These are phyloP conservation scores for Fusarium nematophilum DNA, from an alignment of 2,329 filamentous ascomycete genomes.

Conservation along the genomic window DNA sequence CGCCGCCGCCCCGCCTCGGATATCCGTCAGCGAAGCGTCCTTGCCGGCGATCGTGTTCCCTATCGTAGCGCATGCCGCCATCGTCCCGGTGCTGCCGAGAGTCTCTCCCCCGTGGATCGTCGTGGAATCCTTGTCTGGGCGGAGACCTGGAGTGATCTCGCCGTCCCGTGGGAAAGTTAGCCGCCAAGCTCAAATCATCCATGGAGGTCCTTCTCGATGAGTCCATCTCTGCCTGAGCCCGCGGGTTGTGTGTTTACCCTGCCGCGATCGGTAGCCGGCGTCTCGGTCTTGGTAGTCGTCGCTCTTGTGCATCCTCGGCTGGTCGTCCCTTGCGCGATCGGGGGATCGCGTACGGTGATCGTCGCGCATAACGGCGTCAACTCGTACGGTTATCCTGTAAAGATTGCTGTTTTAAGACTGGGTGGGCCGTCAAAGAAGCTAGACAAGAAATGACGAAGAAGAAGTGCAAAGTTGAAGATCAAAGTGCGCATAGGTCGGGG, in stretches of 20 bases:
- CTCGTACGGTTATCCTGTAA: slow-evolving; percentile 16
- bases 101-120: slow-evolving; percentile 48
- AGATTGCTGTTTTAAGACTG: neutral
- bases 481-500: too few relatives aligned
- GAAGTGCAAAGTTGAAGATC: slow-evolving; percentile 2
- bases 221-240: slow-evolving; percentile 41
- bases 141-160: slow-evolving; percentile 59
- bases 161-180: slow-evolving; percentile 60
- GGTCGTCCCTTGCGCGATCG: slow-evolving; percentile 44
- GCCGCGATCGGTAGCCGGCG: slow-evolving; percentile 60
- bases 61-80: slow-evolving; percentile 33
- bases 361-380: slow-evolving; percentile 56
- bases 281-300: slow-evolving; percentile 45
- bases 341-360: slow-evolving; percentile 50
- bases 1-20: slow-evolving; percentile 36
- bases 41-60: slow-evolving; percentile 39
- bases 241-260: slow-evolving; percentile 60
- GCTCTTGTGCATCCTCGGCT: slow-evolving; percentile 40
- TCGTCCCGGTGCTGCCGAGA: slow-evolving; percentile 41
- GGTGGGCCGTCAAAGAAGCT: neutral
- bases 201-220: slow-evolving; percentile 42
- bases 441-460: neutral
- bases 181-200: slow-evolving; percentile 50
- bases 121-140: slow-evolving; percentile 52
- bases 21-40: slow-evolving; percentile 46